Percentiles rank a stretch among this genome's conserved stretches.
These are phyloP conservation scores for Penicillium soppii DNA, from an alignment of 495 filamentous ascomycete species.

Conservation along the genomic window DNA sequence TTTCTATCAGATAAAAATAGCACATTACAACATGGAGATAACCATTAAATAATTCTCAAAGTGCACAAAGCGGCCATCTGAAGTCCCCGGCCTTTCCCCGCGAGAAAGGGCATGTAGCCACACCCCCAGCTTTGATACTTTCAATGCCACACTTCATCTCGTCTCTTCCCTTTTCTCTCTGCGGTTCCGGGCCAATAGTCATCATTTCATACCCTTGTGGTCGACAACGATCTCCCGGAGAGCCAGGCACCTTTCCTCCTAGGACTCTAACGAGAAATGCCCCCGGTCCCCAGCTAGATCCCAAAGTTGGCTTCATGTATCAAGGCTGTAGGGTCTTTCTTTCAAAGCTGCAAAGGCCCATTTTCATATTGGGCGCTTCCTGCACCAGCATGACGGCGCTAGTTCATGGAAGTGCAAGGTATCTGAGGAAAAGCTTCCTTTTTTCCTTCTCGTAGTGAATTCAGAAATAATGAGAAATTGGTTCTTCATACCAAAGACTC, in stretches of 20 bases:
- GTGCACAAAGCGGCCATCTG: too few species aligned
- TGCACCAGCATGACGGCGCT: constrained; percentile 20
- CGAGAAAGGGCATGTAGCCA: constrained; percentile 22
- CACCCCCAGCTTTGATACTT: constrained; percentile 29
- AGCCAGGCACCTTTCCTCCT: constrained; percentile 41
- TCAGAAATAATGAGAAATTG: constrained; percentile 30
- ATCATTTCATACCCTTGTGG: constrained; percentile 52
- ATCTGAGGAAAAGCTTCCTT: constrained; percentile 46
- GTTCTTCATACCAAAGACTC: constrained; percentile 20
- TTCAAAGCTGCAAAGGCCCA: constrained; percentile 16
- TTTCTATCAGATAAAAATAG: too few species aligned
- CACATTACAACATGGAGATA: too few species aligned
- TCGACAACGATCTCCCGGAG: constrained; percentile 43
- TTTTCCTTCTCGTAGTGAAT: constrained; percentile 16
- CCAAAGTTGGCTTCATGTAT: constrained; percentile 51
- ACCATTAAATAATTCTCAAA: too few species aligned
- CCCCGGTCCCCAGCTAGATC: constrained; percentile 46
- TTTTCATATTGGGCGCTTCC: constrained; percentile 12
- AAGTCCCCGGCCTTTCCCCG: constrained; percentile 15
- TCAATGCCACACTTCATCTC: constrained; percentile 31
- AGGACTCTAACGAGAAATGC: constrained; percentile 45
- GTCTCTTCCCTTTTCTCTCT: constrained; percentile 49
- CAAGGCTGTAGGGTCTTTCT: constrained; percentile 39
- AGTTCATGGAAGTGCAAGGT: constrained; percentile 49
- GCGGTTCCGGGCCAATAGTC: constrained; percentile 49